These are phyloP conservation scores for Xerocomus alliaceus DNA, from an alignment of 1,284 basidiomycete species.

Conservation along the genomic window DNA sequence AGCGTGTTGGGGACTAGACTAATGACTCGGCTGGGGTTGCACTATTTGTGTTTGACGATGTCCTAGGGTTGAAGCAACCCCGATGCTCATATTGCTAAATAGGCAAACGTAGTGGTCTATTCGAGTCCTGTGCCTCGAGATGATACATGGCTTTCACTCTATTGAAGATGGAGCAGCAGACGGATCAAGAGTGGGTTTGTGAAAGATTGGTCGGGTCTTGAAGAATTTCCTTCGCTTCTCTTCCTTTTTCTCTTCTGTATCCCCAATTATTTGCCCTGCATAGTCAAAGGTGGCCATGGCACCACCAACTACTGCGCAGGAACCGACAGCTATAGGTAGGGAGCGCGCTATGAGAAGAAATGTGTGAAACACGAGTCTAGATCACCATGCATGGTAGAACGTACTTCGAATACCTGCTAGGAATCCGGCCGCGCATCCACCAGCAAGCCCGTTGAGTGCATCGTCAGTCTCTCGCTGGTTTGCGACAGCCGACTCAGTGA, in stretches of 20 bases:
- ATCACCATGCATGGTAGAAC: conserved; percentile 21
- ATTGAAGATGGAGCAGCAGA: conserved; percentile 25
- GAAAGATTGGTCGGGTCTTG: conserved; percentile 54
- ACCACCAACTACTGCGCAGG: conserved; percentile 82
- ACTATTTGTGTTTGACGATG: background rate
- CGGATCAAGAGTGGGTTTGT: conserved; percentile 43
- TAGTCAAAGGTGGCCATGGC: conserved; percentile 87
- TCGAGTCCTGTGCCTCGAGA: conserved; percentile 10
- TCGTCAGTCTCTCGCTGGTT: conserved; percentile 87
- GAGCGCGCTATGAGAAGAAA: conserved; percentile 68
- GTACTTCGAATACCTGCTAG: conserved; percentile 84
- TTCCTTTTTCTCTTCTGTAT: conserved; percentile 52
- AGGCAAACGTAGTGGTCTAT: conserved; percentile 28
- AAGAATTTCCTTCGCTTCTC: conserved; percentile 76
- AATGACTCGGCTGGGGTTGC: background rate
- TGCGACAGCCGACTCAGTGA: conserved; percentile 81
- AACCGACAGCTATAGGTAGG: conserved; percentile 82
- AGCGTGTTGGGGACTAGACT: conserved; percentile 14
- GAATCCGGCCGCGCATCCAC: conserved; percentile 93
- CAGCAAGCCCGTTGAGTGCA: conserved; percentile 83
- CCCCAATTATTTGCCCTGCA: conserved; percentile 68
- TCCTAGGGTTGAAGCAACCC: conserved; percentile 6
- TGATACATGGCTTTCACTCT: conserved; percentile 28
- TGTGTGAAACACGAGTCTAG: conserved; percentile 10
- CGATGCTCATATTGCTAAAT: background rate